Conservation (phyloP, 179 eudicot genomes). For the Patellifolia procumbens region DNA sequence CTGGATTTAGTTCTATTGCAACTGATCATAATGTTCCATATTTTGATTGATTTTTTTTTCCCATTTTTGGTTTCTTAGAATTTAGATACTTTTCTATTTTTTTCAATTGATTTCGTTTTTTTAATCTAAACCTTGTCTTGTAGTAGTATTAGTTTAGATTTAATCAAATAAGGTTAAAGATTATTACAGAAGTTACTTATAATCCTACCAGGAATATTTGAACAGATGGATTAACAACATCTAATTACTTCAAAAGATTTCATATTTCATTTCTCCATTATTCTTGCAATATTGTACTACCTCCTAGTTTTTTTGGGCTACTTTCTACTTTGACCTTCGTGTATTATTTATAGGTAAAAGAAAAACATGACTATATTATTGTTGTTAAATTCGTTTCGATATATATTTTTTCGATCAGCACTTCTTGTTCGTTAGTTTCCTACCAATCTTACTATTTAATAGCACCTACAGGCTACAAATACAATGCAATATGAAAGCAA, state of each 20-base stretch:
- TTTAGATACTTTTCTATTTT: neutral
- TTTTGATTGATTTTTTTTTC: slow-evolving; percentile 38
- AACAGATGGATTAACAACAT: too few species aligned
- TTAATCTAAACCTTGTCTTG: neutral
- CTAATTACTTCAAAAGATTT: neutral
- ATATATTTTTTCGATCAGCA: too few species aligned
- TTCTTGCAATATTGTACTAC: neutral
- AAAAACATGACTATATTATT: too few species aligned
- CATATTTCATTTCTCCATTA: neutral
- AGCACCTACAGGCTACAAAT: too few species aligned
- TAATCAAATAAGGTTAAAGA: neutral
- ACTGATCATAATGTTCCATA: slow-evolving; percentile 39
- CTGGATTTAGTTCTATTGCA: slow-evolving; percentile 38
- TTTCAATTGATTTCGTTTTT: neutral
- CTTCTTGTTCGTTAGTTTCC: neutral
- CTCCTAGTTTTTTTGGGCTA: too few species aligned
- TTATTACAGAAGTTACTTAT: neutral
- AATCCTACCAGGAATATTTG: neutral
- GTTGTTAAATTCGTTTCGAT: too few species aligned
- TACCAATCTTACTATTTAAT: neutral
- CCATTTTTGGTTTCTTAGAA: neutral
- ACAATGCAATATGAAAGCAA: neutral
- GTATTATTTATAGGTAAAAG: too few species aligned
- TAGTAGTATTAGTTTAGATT: neutral
- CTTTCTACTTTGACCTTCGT: too few species aligned